These are phyloP conservation scores for Colletotrichum simmondsii DNA, from an alignment of 2,329 filamentous ascomycete genomes.

Conservation along the genomic window DNA sequence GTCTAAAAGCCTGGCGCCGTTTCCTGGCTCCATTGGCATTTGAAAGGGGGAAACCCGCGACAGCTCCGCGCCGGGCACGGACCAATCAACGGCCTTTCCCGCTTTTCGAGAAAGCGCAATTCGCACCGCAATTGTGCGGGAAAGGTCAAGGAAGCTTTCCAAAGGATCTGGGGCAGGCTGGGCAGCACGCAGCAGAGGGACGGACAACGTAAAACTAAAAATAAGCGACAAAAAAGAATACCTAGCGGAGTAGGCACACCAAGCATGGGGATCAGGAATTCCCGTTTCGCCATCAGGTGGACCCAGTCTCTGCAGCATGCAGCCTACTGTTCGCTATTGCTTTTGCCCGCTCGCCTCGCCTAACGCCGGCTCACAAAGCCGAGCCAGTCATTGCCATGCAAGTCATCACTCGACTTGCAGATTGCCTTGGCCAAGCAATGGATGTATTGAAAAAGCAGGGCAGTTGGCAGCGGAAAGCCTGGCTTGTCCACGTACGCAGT, in stretches of 20 bases:
- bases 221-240: not conserved
- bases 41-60: conserved; percentile 6
- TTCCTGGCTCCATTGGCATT: not conserved
- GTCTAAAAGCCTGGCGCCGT: not conserved
- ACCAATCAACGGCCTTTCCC: not conserved
- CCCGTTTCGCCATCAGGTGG: not conserved
- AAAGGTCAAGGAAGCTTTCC: not conserved
- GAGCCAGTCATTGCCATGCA: conserved; percentile 19
- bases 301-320: not conserved
- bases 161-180: not conserved
- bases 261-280: not conserved
- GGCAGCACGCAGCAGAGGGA: not conserved
- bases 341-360: not conserved
- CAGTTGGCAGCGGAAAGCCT: not conserved
- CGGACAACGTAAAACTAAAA: not conserved
- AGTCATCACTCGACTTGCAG: not conserved
- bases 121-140: conserved; percentile 1
- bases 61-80: conserved; percentile 7
- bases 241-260: no score
- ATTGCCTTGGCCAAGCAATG: not conserved
- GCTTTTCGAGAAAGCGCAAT: not conserved
- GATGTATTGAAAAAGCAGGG: not conserved
- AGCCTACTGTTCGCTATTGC: not conserved
- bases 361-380: conserved; percentile 7
- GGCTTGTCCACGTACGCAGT: not conserved